Percentiles rank a stretch among this genome's conserved stretches.
Conservation (phyloP, 164 flowering plant genomes). For the Nymphaea colorata region DNA sequence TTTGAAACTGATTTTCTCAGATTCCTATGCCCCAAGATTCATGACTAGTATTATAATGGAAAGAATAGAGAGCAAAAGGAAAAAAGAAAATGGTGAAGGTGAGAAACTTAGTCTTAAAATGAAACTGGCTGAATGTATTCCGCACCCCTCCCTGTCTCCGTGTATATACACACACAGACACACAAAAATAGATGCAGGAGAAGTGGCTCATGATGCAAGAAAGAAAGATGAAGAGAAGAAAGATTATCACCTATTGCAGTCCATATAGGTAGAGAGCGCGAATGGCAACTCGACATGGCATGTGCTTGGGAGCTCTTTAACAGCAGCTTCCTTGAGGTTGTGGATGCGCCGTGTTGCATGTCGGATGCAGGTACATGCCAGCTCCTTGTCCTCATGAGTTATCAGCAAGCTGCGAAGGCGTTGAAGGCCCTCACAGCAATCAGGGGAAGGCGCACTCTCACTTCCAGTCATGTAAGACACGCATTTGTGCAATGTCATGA, state of each 20-base stretch:
- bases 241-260: background rate
- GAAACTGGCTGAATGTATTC: no score
- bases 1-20: no score
- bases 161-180: no score
- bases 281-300: background rate
- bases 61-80: no score
- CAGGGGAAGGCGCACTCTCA: background rate
- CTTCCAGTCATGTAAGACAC: background rate
- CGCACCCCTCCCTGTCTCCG: no score
- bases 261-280: background rate
- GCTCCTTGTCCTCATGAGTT: background rate
- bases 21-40: no score
- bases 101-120: no score
- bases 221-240: no score
- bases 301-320: background rate
- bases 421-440: background rate
- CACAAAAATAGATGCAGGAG: no score
- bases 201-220: no score
- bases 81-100: no score
- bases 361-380: background rate
- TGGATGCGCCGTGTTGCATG: background rate
- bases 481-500: background rate
- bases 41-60: no score
- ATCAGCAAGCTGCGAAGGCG: background rate
- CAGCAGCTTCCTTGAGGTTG: background rate